Percentiles rank a stretch among this genome's conserved stretches.
These are phyloP conservation scores for Amesomyces nigricolor DNA, from an alignment of 2,329 filamentous ascomycete genomes.

Conservation along the genomic window DNA sequence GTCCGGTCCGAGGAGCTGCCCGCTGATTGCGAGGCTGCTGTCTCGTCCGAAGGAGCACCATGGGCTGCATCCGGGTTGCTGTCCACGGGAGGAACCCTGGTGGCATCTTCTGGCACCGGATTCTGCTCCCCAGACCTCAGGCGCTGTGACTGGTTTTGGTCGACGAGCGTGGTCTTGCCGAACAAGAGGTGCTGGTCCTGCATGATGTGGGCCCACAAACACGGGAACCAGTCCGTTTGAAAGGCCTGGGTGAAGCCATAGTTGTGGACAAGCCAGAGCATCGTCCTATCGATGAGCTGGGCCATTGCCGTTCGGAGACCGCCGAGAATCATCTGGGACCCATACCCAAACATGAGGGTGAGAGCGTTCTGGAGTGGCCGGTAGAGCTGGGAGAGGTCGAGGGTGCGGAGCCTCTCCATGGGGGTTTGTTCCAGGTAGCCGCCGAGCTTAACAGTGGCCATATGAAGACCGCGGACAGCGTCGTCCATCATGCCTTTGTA, in stretches of 20 bases:
- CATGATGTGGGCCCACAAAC: background rate
- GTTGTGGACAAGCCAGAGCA: conserved; percentile 25
- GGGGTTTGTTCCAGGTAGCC: conserved; percentile 6
- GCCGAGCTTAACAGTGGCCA: conserved; percentile 46
- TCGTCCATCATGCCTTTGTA: conserved; percentile 26
- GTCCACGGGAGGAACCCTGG: too few species aligned
- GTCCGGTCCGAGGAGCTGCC: too few species aligned
- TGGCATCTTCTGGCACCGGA: too few species aligned
- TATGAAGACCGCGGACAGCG: conserved; percentile 50
- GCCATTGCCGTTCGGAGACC: conserved; percentile 26
- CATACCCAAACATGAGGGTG: conserved; percentile 5
- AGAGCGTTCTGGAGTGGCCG: conserved; percentile 13
- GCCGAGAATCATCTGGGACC: too few species aligned
- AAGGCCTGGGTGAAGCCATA: conserved; percentile 21
- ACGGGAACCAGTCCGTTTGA: background rate
- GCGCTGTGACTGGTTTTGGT: too few species aligned
- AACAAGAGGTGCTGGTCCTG: background rate
- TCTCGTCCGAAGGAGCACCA: background rate
- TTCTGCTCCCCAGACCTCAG: too few species aligned
- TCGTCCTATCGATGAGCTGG: conserved; percentile 22
- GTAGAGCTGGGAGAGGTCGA: too few species aligned
- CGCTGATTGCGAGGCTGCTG: background rate
- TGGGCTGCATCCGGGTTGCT: too few species aligned
- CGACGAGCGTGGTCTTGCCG: too few species aligned
- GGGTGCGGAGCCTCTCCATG: background rate